Conservation (phyloP, 2,329 filamentous ascomycete species). For the Dactylellina leptospora region DNA sequence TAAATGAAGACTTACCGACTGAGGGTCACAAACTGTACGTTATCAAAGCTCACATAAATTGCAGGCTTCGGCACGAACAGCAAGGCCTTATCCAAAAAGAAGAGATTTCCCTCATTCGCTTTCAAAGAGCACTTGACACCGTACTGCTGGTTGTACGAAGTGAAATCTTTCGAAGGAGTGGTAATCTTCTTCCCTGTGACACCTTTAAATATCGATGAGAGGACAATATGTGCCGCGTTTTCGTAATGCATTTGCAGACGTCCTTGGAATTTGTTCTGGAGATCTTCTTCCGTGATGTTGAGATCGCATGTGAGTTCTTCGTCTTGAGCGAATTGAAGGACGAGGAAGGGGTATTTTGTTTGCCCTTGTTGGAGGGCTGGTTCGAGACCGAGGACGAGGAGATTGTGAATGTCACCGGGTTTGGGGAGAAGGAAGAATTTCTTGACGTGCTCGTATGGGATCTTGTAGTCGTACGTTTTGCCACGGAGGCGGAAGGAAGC, state of each 20-base stretch:
- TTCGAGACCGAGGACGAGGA: constrained; percentile 93
- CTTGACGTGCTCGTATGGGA: constrained; percentile 96
- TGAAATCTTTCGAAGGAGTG: constrained; percentile 91
- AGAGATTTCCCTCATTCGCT: constrained; percentile 95
- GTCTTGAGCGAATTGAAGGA: constrained; percentile 98
- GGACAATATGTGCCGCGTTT: constrained; percentile 88
- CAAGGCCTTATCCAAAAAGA: constrained; percentile 96
- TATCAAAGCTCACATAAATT: constrained; percentile 95
- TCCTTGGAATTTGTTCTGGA: constrained; percentile 86
- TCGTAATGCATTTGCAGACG: constrained; percentile 91
- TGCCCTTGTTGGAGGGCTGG: constrained; percentile 95
- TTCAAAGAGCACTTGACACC: constrained; percentile 99
- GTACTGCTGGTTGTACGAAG: constrained; percentile 88
- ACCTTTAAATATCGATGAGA: constrained; percentile 94
- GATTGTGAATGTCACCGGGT: constrained; percentile 94
- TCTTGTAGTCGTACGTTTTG: constrained; percentile 99
- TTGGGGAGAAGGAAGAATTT: constrained; percentile 99
- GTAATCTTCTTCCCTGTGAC: constrained; percentile 95
- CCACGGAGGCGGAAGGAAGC: constrained; percentile 94
- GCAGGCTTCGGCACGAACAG: constrained; percentile 99
- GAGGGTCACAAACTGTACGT: constrained; percentile 90
- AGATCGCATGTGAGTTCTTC: constrained; percentile 96
- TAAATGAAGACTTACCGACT: constrained; percentile 65
- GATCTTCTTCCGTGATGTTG: constrained; percentile 90
- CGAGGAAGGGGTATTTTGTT: constrained; percentile 95